Conservation (phyloP, 2,329 filamentous ascomycete species). For the Aspergillus sp. region DNA sequence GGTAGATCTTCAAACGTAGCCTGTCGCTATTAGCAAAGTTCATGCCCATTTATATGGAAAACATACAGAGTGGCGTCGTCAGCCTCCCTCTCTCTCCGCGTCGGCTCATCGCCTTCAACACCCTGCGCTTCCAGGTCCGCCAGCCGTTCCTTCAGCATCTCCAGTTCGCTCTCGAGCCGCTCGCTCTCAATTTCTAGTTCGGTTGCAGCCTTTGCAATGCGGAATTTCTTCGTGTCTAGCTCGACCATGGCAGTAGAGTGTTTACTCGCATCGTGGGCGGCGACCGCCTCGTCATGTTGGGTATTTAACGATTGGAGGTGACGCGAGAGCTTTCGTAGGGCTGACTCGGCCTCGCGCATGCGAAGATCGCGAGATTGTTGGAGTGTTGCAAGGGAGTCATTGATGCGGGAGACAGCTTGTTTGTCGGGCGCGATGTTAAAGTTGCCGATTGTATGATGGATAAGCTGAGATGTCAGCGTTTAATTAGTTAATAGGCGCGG, state of each 20-base stretch:
- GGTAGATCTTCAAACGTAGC: constrained; percentile 84
- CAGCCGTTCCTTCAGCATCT: constrained; percentile 70
- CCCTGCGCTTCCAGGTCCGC: constrained; percentile 85
- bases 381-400: constrained; percentile 79
- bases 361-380: constrained; percentile 78
- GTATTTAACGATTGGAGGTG: constrained; percentile 71
- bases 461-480: constrained; percentile 60
- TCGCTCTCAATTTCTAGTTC: constrained; percentile 96
- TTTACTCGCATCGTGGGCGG: constrained; percentile 71
- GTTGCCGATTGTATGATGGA: constrained; percentile 86
- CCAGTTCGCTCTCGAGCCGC: constrained; percentile 75
- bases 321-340: constrained; percentile 71
- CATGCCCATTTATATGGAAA: neutral
- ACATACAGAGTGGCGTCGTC: constrained; percentile 51
- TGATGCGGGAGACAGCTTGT: constrained; percentile 76
- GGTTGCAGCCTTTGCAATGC: constrained; percentile 83
- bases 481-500: neutral
- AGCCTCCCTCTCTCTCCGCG: constrained; percentile 51
- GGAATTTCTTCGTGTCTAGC: constrained; percentile 91
- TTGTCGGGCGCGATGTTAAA: constrained; percentile 95
- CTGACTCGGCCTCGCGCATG: constrained; percentile 66
- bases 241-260: constrained; percentile 83
- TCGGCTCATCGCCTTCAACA: constrained; percentile 66
- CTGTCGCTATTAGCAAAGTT: constrained; percentile 35
- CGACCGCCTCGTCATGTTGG: constrained; percentile 74